Base-by-base conservation (phyloP, 2,329 filamentous ascomycete species). In the Stachybotrys chlorohalonatus region DNA sequence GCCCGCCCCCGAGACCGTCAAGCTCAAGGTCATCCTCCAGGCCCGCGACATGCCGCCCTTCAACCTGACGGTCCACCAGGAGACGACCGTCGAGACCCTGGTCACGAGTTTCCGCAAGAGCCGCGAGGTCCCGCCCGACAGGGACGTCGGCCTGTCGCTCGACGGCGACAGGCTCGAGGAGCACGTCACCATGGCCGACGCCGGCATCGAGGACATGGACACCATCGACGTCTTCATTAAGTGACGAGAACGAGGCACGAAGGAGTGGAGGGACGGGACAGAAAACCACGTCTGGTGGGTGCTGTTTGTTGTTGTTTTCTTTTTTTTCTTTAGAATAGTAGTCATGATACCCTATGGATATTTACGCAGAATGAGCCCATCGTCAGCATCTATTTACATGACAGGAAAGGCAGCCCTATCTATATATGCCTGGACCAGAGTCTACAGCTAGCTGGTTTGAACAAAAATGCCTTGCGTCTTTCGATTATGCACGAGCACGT, bases 151-250 rank as follows among this genome's bases (percentile, higher is more conserved):
- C 45, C 72, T 95, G 11, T 75, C 79, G 60, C 92, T 90, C 68
- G 90, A 95, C 61, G 90, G 90, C 13, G 89, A 92, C 52, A 73
- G 74, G 50, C 72, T 95, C 31, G 80, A 85, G 13, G 78, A 81
- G 16, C 75, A 82, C 1, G 71, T 74, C 32, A 80, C 77, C 2
- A 76, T 94, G 49, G 75, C 75, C 49, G 83, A 88, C 42, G 79
- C 84, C 2, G 90, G 90, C 16, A 81, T 95, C 47, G 82, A 83
- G 49, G 87, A 95, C 62, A 77, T 85, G 73, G 89, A 93, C 66
- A 77, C 80, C 31, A 73, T 95, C 39, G 90, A 95, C 68, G 87
- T 94, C 24, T 78, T 86, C 59, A 69, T 91, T 53, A 82, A 77
- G 60, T 83, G 60, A 70, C 16, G 24, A 47, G 17, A 49, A 17